Conservation (phyloP, 192 early-diverging fungal genomes). For the Coemansia sp. region DNA sequence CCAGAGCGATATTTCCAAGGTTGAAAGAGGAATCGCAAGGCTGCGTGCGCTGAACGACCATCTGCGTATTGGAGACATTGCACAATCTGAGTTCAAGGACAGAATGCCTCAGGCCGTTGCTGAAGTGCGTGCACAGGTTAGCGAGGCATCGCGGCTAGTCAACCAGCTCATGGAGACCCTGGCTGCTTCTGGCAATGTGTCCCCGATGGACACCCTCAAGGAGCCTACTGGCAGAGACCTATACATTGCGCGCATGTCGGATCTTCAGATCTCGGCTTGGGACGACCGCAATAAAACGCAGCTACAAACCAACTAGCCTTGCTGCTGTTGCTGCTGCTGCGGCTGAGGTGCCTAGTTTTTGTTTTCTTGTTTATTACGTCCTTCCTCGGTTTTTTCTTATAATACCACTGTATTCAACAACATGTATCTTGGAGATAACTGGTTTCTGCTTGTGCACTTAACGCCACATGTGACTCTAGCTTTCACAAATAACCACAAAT, state of each 20-base stretch:
- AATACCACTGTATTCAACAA: neutral
- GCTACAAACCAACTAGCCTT: constrained; percentile 18
- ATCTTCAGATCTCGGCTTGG: constrained; percentile 34
- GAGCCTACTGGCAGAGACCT: constrained; percentile 48
- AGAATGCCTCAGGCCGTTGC: constrained; percentile 13
- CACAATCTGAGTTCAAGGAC: constrained; percentile 16
- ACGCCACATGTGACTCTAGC: neutral
- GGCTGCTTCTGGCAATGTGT: constrained; percentile 7
- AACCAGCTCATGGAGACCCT: constrained; percentile 33
- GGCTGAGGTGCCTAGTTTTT: neutral
- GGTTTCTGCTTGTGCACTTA: neutral
- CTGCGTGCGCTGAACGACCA: constrained; percentile 47
- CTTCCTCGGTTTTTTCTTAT: neutral
- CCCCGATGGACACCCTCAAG: constrained; percentile 29
- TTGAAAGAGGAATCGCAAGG: constrained; percentile 31
- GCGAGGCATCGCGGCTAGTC: constrained; percentile 28
- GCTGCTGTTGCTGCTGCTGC: neutral
- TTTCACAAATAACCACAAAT: too few species aligned
- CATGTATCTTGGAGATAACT: neutral
- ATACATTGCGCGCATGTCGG: constrained; percentile 46
- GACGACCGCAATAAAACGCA: constrained; percentile 27
- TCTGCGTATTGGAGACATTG: constrained; percentile 32
- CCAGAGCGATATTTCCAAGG: constrained; percentile 28
- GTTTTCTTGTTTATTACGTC: neutral
- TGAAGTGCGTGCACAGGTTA: constrained; percentile 23